phyloP scores from a whole-genome alignment of 768 basidiomycete species.

The Boletus fagicola region DNA sequence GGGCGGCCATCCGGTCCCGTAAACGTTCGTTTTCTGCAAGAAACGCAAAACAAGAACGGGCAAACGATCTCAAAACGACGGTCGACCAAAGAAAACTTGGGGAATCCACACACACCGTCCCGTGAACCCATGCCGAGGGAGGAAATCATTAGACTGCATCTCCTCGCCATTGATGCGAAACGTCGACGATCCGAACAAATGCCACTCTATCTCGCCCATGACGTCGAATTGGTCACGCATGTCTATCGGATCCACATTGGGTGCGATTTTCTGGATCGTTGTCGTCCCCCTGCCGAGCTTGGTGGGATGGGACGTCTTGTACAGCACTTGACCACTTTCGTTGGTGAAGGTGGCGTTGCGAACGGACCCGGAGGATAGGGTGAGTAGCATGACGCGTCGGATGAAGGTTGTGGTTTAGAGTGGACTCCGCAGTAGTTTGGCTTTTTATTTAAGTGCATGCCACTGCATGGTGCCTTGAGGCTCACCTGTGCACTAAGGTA shows the following conservation, averaged over 20 bases:
- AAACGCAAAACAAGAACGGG: neutral
- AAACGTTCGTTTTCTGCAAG: slow-evolving; percentile 25
- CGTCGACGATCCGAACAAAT: slow-evolving; percentile 21
- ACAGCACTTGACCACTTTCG: slow-evolving; percentile 24
- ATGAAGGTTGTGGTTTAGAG: neutral
- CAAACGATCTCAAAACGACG: neutral
- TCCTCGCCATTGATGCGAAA: slow-evolving; percentile 32
- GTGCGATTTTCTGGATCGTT: slow-evolving; percentile 21
- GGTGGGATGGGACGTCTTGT: slow-evolving; percentile 18
- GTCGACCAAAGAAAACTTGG: neutral
- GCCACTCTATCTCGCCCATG: slow-evolving; percentile 37
- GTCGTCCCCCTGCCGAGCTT: slow-evolving; percentile 14
- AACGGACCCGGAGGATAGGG: slow-evolving; percentile 19
- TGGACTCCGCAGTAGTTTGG: neutral
- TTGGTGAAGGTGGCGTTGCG: slow-evolving; percentile 22
- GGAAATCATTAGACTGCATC: slow-evolving; percentile 22
- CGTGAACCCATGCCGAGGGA: slow-evolving; percentile 18
- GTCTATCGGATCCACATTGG: slow-evolving; percentile 15
- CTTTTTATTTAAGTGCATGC: neutral
- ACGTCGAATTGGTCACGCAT: slow-evolving; percentile 29
- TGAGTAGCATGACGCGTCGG: slow-evolving; percentile 17
- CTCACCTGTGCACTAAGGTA: neutral
- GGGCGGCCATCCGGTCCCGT: slow-evolving; percentile 31
- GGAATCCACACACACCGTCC: neutral
- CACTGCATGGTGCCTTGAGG: neutral